A percentile compares a stretch with the other conserved stretches of the same genome.
Conservation (phyloP, 306 rosid genomes). For the Albizia julibrissin region DNA sequence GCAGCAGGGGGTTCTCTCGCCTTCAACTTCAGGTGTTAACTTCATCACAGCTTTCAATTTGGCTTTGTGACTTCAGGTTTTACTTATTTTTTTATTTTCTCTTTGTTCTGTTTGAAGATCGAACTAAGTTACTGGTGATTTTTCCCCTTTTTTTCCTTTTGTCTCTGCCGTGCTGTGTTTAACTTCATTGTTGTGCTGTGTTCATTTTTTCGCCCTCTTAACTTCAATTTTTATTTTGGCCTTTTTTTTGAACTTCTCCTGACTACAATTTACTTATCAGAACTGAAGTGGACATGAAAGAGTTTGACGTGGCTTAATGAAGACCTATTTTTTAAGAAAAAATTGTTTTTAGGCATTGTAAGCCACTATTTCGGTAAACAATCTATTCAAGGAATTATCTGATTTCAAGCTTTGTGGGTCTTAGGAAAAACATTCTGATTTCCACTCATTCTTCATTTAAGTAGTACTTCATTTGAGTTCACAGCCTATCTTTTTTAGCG, state of each 20-base stretch:
- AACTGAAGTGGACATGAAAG: conserved; percentile 18
- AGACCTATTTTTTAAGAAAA: neutral
- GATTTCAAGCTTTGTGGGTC: neutral
- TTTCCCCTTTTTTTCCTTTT: no score
- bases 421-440: neutral
- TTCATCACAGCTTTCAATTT: neutral
- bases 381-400: neutral
- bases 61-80: neutral
- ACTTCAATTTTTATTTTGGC: neutral
- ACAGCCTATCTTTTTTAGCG: conserved; percentile 3
- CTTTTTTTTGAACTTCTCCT: neutral
- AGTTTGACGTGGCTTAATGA: neutral
- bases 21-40: neutral
- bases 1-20: neutral
- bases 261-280: neutral
- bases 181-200: neutral
- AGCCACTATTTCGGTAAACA: neutral
- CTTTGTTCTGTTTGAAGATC: neutral
- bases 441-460: neutral
- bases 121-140: neutral
- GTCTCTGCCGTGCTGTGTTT: neutral
- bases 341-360: neutral
- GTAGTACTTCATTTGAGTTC: conserved; percentile 5
- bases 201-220: neutral
- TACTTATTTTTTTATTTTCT: neutral